Evolutionary conservation across 2,329 filamentous ascomycete genomes (phyloP).

Genomic region (Diaporthe aspalathi): DNA sequence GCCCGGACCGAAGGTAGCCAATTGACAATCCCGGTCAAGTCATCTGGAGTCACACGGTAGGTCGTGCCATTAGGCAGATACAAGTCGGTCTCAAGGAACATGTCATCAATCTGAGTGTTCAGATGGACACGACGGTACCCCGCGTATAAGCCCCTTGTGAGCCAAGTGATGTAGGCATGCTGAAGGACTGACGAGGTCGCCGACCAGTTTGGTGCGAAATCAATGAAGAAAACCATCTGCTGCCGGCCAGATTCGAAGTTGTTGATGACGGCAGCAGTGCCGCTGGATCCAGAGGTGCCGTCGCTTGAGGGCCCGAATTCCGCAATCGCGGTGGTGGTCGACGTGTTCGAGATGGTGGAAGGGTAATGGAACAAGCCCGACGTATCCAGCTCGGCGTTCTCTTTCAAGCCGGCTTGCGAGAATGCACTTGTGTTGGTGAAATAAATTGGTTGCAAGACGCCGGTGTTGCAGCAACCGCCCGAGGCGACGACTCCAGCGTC

Average conservation of each 20-base stretch:
- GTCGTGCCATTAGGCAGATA: constrained; percentile 13
- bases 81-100: constrained; percentile 24
- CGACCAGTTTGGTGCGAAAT: constrained; percentile 16
- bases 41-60: constrained; percentile 8
- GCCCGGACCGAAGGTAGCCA: constrained; percentile 9
- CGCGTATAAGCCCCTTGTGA: constrained; percentile 16
- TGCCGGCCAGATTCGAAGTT: constrained; percentile 19
- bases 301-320: constrained; percentile 10
- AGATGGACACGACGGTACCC: constrained; percentile 19
- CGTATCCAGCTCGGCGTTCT: neutral
- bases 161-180: constrained; percentile 19
- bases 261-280: constrained; percentile 23
- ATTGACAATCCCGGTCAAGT: constrained; percentile 14
- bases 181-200: constrained; percentile 18
- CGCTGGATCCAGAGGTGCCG: neutral
- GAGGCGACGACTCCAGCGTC: constrained; percentile 7
- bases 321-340: constrained; percentile 3
- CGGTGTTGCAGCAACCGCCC: constrained; percentile 16
- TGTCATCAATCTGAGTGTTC: constrained; percentile 27
- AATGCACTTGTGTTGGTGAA: constrained; percentile 17
- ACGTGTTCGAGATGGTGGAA: constrained; percentile 12
- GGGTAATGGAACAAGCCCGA: constrained; percentile 16
- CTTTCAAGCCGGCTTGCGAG: constrained; percentile 9
- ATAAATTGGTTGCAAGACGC: neutral
- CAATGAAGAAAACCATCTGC: constrained; percentile 28